Evolutionary conservation across 2,329 filamentous ascomycete species (phyloP), one percentile per base, ranked within the genome.

Genomic region (Aspergillus carbonarius): DNA sequence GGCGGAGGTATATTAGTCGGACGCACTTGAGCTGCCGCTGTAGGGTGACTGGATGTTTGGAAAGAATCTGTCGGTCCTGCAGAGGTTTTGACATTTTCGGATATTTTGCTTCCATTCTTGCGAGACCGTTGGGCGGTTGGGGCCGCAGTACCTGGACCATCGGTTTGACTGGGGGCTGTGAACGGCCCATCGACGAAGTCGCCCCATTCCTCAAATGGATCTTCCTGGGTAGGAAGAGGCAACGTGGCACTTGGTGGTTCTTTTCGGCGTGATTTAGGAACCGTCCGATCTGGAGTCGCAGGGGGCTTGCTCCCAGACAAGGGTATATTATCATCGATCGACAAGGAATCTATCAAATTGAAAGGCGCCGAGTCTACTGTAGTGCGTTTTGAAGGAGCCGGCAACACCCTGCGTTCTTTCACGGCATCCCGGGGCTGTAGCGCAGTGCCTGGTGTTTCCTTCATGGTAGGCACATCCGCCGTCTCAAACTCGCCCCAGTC

Each of bases 1-100:
- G 93, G 93, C 4, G 93, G 93, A 9, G 93, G 93, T 7, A 97
- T 87, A 69, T 96, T 97, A 17, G 87, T 91, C 5, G 92, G 92
- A 5, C 91, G 89, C 50, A 77, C 67, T 54, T 69, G 61, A 40
- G 61, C 37, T 23, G 63, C 25, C n/a, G 37, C 23, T 32, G 27
- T 23, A 30, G 49, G 39, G 5, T 27, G 17, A 27, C 34, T 54
- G 34, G 53, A 5, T 18, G 34, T 32, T 54, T 35, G 15, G 23
- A 44, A 47, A 9, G 3, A 12, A 8, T 27, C 15, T 27, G 25
- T 18, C n/a, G 23, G 7, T 32, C n/a, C 17, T 3, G 20, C 34
- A 17, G 39, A 12, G 1, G 27, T 15, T 15, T 27, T 37, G 8
- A 15, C 25, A 6, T 37, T 7, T n/a, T 47, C 35, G 10, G 34